These are phyloP conservation scores for Cryphonectria carpinicola DNA, from an alignment of 2,329 filamentous ascomycete genomes.

Conservation along the genomic window DNA sequence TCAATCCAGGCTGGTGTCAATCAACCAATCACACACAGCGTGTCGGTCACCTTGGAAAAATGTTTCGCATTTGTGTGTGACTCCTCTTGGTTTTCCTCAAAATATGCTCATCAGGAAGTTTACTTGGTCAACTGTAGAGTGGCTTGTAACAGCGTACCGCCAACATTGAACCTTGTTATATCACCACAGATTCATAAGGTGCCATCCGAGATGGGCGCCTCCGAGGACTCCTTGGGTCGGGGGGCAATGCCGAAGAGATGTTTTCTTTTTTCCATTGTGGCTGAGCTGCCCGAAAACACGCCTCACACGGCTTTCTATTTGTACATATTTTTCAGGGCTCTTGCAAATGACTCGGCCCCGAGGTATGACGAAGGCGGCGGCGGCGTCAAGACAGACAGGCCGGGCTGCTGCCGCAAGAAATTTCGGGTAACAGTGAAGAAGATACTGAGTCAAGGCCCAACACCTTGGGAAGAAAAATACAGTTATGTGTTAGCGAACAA, in stretches of 20 bases:
- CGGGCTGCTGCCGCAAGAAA: not conserved
- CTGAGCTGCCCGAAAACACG: not conserved
- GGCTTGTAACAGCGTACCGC: not conserved
- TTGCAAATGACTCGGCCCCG: not conserved
- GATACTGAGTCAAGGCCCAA: not conserved
- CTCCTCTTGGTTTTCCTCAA: no score
- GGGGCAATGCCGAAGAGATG: not conserved
- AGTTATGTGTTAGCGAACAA: not conserved
- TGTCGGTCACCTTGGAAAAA: no score
- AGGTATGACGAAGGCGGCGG: slow-evolving; percentile 1
- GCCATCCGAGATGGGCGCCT: not conserved
- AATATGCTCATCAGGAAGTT: no score
- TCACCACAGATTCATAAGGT: not conserved
- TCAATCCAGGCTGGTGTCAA: no score
- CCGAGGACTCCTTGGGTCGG: not conserved
- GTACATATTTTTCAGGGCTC: not conserved
- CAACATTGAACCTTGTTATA: not conserved
- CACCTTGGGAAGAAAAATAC: not conserved
- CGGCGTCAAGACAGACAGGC: not conserved
- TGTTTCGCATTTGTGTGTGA: no score
- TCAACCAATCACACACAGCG: no score
- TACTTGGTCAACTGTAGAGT: not conserved
- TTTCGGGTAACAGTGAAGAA: not conserved
- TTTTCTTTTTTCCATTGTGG: not conserved
- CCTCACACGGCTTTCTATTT: not conserved